phyloP scores from a whole-genome alignment of 495 filamentous ascomycete genomes.

The Chaetomidium leptoderma region DNA sequence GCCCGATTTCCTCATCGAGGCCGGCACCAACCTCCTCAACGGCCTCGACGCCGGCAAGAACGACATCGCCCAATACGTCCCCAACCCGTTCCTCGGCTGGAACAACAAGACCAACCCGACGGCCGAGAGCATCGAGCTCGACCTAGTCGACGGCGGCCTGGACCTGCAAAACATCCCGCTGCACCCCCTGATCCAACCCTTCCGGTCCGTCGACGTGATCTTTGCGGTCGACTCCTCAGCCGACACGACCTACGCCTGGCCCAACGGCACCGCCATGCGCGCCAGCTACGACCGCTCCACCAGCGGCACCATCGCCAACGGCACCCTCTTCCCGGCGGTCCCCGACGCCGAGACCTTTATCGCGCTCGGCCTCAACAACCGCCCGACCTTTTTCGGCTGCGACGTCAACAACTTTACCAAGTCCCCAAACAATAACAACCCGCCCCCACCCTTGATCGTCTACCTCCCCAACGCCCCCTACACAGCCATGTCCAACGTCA shows the following conservation, averaged over 20 bases:
- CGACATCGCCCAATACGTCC: conserved; percentile 77
- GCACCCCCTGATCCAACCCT: conserved; percentile 76
- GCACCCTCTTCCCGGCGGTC: conserved; percentile 76
- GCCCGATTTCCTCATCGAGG: conserved; percentile 48
- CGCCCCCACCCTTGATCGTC: conserved; percentile 66
- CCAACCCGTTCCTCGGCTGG: conserved; percentile 81
- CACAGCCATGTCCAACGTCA: conserved; percentile 63
- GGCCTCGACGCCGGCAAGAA: conserved; percentile 53
- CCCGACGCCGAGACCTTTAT: conserved; percentile 84
- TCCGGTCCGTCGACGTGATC: conserved; percentile 78
- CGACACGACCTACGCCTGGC: conserved; percentile 72
- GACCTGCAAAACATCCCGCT: conserved; percentile 87
- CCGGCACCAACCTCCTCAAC: conserved; percentile 52
- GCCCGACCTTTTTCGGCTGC: conserved; percentile 93
- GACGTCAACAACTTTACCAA: conserved; percentile 60
- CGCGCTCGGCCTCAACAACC: conserved; percentile 76
- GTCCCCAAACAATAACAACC: conserved; percentile 30
- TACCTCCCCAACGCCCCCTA: conserved; percentile 91
- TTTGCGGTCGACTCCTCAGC: conserved; percentile 87
- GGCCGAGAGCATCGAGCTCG: conserved; percentile 53
- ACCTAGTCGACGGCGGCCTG: conserved; percentile 81
- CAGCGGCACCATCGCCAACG: conserved; percentile 62
- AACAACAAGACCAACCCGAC: conserved; percentile 59
- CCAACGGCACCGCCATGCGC: conserved; percentile 78
- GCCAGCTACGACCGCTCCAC: conserved; percentile 81